phyloP scores from a whole-genome alignment of 169 alveolate species.

The Plasmodium knowlesi region DNA sequence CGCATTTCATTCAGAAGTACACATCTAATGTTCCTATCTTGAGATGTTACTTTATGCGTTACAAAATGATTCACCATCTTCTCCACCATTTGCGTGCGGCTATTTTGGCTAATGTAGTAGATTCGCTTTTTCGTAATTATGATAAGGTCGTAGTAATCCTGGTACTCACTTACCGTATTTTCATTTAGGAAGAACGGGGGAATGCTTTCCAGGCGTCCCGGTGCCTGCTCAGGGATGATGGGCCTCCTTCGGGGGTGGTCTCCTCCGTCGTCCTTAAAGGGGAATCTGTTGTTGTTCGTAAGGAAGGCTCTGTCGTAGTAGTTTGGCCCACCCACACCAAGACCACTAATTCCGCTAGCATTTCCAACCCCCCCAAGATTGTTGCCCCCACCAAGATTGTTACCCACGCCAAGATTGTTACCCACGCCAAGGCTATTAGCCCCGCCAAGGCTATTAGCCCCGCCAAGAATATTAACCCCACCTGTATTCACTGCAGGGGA shows the following conservation, averaged over 20 bases:
- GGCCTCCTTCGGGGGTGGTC: background rate
- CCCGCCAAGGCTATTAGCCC: too few relatives aligned
- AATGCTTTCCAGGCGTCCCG: slow-evolving; percentile 13
- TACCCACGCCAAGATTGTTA: too few relatives aligned
- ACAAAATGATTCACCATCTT: slow-evolving; percentile 61
- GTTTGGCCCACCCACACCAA: background rate
- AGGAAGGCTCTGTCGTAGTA: background rate
- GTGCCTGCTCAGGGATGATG: background rate
- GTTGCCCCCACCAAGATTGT: background rate
- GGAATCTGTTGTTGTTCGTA: background rate
- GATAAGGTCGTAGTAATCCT: slow-evolving; percentile 47
- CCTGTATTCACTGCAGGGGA: background rate
- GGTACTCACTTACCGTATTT: slow-evolving; percentile 69
- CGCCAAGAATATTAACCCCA: background rate
- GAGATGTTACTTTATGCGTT: slow-evolving; percentile 6
- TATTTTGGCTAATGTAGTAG: slow-evolving; percentile 61
- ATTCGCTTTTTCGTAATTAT: slow-evolving; percentile 41
- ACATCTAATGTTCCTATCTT: slow-evolving; percentile 44
- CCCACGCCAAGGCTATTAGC: too few relatives aligned
- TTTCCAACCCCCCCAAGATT: background rate
- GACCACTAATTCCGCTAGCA: background rate
- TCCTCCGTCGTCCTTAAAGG: background rate
- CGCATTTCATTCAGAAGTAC: slow-evolving; percentile 1
- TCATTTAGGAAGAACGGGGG: slow-evolving; percentile 74
- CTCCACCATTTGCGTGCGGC: slow-evolving; percentile 35